These are phyloP conservation scores for Viola pubescens DNA, from an alignment of 441 rosid species.

Conservation along the genomic window DNA sequence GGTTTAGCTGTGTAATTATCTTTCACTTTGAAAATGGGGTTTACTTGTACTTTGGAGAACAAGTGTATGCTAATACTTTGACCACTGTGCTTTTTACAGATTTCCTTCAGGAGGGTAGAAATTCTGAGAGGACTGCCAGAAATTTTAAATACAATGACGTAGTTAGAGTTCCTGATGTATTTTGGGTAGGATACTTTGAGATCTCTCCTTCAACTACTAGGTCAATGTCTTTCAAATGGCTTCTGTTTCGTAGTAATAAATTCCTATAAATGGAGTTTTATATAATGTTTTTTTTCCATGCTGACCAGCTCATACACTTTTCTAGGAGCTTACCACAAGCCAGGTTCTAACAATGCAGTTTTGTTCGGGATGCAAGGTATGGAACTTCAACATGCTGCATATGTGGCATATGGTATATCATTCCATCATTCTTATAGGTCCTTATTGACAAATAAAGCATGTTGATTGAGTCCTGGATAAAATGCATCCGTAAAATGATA, in stretches of 20 bases:
- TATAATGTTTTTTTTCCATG: conserved; percentile 10
- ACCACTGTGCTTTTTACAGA: conserved; percentile 33
- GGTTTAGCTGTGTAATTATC: no score
- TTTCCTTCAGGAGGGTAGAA: conserved; percentile 80
- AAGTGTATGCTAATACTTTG: no score
- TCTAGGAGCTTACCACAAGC: conserved; percentile 66
- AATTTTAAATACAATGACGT: conserved; percentile 50
- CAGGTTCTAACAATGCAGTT: conserved; percentile 82
- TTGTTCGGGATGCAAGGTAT: conserved; percentile 70
- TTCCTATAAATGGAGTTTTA: conserved; percentile 7
- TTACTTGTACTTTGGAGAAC: no score
- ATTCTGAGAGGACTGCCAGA: conserved; percentile 63
- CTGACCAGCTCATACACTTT: conserved; percentile 11
- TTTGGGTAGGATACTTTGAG: conserved; percentile 48
- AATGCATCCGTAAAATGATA: no score
- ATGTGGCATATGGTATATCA: not conserved
- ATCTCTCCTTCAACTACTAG: conserved; percentile 10
- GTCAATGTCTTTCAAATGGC: conserved; percentile 11
- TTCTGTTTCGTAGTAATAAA: conserved; percentile 2
- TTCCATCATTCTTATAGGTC: not conserved
- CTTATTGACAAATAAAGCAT: no score
- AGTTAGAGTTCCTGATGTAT: conserved; percentile 53
- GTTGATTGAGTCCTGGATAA: no score
- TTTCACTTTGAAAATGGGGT: not conserved
- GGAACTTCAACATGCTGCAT: conserved; percentile 11